Evolutionary conservation across 2,329 filamentous ascomycete genomes (phyloP).

Genomic region (Colletotrichum sp.): DNA sequence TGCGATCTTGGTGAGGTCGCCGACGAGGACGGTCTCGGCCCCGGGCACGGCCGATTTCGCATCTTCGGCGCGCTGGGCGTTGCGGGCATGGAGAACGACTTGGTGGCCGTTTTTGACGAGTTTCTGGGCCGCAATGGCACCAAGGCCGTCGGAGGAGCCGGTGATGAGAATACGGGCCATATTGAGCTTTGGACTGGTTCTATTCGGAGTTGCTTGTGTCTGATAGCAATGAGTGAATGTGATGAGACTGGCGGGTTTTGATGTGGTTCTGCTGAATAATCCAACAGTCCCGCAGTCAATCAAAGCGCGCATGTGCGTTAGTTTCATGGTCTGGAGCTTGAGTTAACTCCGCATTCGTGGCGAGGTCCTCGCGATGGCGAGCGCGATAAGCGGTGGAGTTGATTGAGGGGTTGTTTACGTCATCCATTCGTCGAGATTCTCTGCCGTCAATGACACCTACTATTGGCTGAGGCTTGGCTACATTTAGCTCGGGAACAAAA

Average conservation of each 20-base stretch:
- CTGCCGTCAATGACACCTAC: not conserved
- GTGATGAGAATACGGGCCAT: slow-evolving; percentile 45
- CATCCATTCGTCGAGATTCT: not conserved
- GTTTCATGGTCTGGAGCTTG: not conserved
- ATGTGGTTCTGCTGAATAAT: not conserved
- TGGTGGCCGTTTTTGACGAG: slow-evolving; percentile 57
- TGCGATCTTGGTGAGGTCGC: slow-evolving; percentile 55
- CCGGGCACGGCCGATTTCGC: slow-evolving; percentile 51
- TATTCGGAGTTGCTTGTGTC: not conserved
- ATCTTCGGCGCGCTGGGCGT: slow-evolving; percentile 54
- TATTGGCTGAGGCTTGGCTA: not conserved
- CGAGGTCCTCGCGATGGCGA: not conserved
- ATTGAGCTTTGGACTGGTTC: not conserved
- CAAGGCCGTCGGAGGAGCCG: slow-evolving; percentile 62
- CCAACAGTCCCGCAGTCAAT: not conserved
- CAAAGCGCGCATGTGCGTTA: not conserved
- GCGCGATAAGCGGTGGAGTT: not conserved
- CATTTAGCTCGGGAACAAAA: not conserved
- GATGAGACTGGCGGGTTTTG: not conserved
- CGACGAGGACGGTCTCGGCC: slow-evolving; percentile 55
- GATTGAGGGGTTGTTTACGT: not conserved
- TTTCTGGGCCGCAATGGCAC: slow-evolving; percentile 52
- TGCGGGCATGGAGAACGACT: slow-evolving; percentile 62
- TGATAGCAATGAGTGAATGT: not conserved
- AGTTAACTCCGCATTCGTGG: not conserved